Evolutionary conservation across 306 rosid species (phyloP).

Genomic region (Amphicarpaea edgeworthii): DNA sequence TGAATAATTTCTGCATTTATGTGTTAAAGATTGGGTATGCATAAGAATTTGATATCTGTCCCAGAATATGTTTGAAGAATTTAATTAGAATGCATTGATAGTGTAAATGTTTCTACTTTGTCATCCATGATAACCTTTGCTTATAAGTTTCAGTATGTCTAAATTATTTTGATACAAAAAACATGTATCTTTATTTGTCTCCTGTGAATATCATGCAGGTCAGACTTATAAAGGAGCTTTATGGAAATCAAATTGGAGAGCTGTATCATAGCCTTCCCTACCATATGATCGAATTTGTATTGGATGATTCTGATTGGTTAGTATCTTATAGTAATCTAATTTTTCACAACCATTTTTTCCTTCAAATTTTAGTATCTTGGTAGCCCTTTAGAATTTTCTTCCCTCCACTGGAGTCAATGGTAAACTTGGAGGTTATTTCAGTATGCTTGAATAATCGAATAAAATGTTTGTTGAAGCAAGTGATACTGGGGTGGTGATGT

Average conservation of each 20-base stretch:
- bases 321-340: slow-evolving; percentile 45
- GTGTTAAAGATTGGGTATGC: slow-evolving; percentile 7
- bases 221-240: slow-evolving; percentile 90
- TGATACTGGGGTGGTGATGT: neutral
- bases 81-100: neutral
- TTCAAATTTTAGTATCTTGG: neutral
- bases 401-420: neutral
- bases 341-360: slow-evolving; percentile 3
- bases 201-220: slow-evolving; percentile 64
- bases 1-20: slow-evolving; percentile 14
- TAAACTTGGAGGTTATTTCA: neutral
- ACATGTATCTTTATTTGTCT: slow-evolving; percentile 19
- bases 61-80: neutral
- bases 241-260: slow-evolving; percentile 87
- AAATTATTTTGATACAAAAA: slow-evolving; percentile 35
- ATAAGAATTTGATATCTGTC: neutral
- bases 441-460: slow-evolving; percentile 19
- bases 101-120: neutral
- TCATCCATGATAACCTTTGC: slow-evolving; percentile 1
- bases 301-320: slow-evolving; percentile 82
- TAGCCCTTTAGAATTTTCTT: neutral
- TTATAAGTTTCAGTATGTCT: slow-evolving; percentile 9
- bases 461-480: neutral
- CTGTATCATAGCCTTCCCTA: slow-evolving; percentile 87
- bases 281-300: slow-evolving; percentile 73